A percentile compares a stretch with the other conserved stretches of the same genome.
phyloP scores from a whole-genome alignment of 345 rosid genomes.

The Bruguiera sexangula region DNA sequence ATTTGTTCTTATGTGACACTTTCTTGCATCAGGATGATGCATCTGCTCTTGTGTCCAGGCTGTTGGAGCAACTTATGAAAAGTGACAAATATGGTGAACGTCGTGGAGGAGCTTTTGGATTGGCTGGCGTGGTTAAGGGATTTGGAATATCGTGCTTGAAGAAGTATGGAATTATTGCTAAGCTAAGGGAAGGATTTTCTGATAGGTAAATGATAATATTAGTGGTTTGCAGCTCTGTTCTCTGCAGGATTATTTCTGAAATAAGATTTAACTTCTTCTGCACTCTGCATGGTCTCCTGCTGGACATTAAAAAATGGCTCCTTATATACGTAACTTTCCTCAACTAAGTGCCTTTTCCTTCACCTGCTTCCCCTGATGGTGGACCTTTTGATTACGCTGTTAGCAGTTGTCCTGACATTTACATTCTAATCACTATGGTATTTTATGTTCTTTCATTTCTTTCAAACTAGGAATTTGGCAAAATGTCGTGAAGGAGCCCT shows the following conservation, averaged over 20 bases:
- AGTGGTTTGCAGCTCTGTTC: not conserved
- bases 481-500: conserved; percentile 93
- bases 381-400: not conserved
- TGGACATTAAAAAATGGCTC: no score
- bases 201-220: conserved; percentile 56
- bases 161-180: conserved; percentile 63
- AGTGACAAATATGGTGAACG: conserved; percentile 97
- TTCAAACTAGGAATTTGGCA: conserved; percentile 63
- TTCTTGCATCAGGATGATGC: conserved; percentile 63
- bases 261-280: no score
- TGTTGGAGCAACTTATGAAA: conserved; percentile 79
- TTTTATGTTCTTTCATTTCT: conserved; percentile 5
- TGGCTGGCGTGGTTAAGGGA: conserved; percentile 91
- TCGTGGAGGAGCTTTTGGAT: conserved; percentile 98
- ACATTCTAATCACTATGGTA: not conserved
- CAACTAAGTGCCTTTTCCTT: no score
- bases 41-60: conserved; percentile 60
- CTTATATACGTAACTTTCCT: no score
- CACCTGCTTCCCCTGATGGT: no score
- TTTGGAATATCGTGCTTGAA: conserved; percentile 85
- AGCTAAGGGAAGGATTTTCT: conserved; percentile 57
- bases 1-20: conserved; percentile 4
- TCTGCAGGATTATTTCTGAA: not conserved
- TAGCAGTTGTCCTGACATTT: not conserved
- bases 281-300: no score